These are phyloP conservation scores for Metschnikowia shivogae DNA, from an alignment of 805 yeast genomes.

Conservation along the genomic window DNA sequence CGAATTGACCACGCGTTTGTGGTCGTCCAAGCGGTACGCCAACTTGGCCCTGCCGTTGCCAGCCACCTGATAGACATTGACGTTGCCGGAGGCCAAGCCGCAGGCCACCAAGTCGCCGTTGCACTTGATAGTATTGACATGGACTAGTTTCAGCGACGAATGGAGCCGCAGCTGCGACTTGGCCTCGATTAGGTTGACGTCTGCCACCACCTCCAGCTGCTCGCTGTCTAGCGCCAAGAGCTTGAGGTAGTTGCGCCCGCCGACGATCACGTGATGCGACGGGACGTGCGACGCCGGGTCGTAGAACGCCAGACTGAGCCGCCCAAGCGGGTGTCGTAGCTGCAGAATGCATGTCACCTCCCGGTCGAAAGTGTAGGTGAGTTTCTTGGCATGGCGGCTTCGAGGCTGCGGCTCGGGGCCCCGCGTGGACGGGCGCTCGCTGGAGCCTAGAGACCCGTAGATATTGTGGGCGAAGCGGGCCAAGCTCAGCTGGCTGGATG, in stretches of 20 bases:
- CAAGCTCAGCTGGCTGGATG: constrained; percentile 23
- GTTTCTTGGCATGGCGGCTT: constrained; percentile 6
- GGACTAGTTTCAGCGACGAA: constrained; percentile 24
- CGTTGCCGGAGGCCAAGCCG: constrained; percentile 37
- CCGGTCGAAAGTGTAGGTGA: constrained; percentile 21
- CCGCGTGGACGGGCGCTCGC: constrained; percentile 17
- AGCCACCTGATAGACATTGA: constrained; percentile 29
- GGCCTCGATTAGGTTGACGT: constrained; percentile 31
- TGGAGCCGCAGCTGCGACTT: constrained; percentile 10
- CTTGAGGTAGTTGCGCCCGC: constrained; percentile 40
- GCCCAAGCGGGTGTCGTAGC: constrained; percentile 22
- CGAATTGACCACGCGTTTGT: constrained; percentile 40
- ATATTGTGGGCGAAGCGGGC: constrained; percentile 59
- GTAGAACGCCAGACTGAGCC: constrained; percentile 7
- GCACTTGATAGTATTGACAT: constrained; percentile 38
- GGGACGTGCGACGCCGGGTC: constrained; percentile 14
- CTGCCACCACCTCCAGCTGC: constrained; percentile 31
- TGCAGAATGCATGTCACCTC: constrained; percentile 24
- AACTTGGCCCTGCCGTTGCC: constrained; percentile 32
- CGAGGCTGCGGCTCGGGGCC: constrained; percentile 7
- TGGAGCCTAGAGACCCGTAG: constrained; percentile 41
- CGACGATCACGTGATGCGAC: constrained; percentile 34
- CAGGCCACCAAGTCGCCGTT: constrained; percentile 33
- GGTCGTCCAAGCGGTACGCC: constrained; percentile 31
- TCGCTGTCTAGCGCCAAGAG: constrained; percentile 29